phyloP scores from a whole-genome alignment of 495 filamentous ascomycete genomes.

The Viridothelium virens region DNA sequence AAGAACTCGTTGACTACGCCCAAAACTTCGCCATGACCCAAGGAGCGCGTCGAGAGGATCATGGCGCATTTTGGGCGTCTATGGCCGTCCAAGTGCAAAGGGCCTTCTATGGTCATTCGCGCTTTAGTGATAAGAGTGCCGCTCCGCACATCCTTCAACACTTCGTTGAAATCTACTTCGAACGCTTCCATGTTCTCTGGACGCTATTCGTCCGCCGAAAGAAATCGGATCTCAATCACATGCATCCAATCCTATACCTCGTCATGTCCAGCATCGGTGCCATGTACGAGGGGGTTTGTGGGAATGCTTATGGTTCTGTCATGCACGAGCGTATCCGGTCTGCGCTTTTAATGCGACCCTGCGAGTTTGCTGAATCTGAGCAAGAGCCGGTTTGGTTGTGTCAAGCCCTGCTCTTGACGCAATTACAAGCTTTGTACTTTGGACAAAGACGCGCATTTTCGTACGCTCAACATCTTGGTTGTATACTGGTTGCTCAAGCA shows the following conservation, averaged over 20 bases:
- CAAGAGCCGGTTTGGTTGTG: slow-evolving; percentile 8
- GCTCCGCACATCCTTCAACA: slow-evolving; percentile 10
- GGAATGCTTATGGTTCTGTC: slow-evolving; percentile 5
- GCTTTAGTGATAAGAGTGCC: neutral
- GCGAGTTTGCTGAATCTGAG: slow-evolving; percentile 9
- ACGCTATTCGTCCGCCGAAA: slow-evolving; percentile 5
- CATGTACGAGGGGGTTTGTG: slow-evolving; percentile 6
- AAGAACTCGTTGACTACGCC: slow-evolving; percentile 3
- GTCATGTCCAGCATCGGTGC: slow-evolving; percentile 8
- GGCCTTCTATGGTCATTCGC: neutral
- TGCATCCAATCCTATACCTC: slow-evolving; percentile 2
- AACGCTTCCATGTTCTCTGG: slow-evolving; percentile 3
- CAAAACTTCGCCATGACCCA: slow-evolving; percentile 5
- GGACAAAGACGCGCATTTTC: slow-evolving; percentile 10
- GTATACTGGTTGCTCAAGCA: slow-evolving; percentile 8
- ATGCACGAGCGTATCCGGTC: slow-evolving; percentile 7
- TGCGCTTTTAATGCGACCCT: neutral
- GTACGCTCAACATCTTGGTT: slow-evolving; percentile 7
- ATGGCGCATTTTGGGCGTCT: slow-evolving; percentile 5
- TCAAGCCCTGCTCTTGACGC: slow-evolving; percentile 1
- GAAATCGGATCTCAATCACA: neutral
- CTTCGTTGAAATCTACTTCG: slow-evolving; percentile 3
- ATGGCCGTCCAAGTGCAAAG: neutral
- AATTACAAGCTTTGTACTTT: slow-evolving; percentile 3
- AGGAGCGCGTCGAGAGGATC: slow-evolving; percentile 3